phyloP scores from a whole-genome alignment of 495 filamentous ascomycete genomes.

The Aspergillus panamensis region DNA sequence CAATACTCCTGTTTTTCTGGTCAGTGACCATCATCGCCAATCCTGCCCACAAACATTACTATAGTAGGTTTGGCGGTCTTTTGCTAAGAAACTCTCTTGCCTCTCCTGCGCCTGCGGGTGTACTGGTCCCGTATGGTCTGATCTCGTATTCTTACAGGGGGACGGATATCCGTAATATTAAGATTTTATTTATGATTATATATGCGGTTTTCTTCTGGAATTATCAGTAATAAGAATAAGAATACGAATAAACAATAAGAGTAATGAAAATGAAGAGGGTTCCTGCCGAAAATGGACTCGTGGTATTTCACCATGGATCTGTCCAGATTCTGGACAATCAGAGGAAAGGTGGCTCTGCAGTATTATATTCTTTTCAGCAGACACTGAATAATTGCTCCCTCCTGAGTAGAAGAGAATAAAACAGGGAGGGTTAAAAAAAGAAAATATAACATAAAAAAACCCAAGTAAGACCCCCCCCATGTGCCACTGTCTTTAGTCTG shows the following conservation, averaged over 20 bases:
- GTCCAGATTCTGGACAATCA: no score
- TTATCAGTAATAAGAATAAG: no score
- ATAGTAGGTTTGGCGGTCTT: background rate
- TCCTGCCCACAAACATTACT: background rate
- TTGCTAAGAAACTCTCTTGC: background rate
- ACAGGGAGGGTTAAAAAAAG: background rate
- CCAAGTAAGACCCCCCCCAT: constrained; percentile 7
- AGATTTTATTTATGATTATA: background rate
- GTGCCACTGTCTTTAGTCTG: constrained; percentile 13
- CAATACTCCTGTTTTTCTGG: no score
- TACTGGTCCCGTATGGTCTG: background rate
- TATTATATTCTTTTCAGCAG: background rate
- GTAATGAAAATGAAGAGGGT: no score
- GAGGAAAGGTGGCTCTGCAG: background rate
- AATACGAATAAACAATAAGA: no score
- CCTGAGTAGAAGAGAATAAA: background rate
- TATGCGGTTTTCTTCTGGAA: no score
- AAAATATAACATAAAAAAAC: constrained; percentile 4
- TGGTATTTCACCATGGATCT: no score
- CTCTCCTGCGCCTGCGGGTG: background rate
- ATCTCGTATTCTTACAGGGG: background rate
- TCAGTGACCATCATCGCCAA: background rate
- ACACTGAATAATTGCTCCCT: background rate
- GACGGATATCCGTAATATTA: background rate
- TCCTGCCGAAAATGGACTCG: no score